These are phyloP conservation scores for Hypoxylon rubiginosum DNA, from an alignment of 2,329 filamentous ascomycete genomes.

Conservation along the genomic window DNA sequence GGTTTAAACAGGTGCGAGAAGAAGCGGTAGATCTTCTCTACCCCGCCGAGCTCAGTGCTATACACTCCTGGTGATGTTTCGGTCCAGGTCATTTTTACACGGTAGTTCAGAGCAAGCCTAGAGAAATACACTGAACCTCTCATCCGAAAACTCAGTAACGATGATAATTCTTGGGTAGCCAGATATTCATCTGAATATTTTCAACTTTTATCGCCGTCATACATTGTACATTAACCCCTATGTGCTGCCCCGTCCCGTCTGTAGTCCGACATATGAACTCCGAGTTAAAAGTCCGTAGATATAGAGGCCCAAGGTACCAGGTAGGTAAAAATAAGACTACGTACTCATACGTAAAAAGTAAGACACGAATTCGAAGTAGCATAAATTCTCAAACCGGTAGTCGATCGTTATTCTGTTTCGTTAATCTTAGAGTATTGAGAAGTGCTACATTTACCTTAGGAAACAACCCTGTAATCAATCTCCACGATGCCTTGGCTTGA, in stretches of 20 bases:
- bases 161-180: background rate
- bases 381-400: no score
- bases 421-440: background rate
- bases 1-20: constrained; percentile 9
- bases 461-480: background rate
- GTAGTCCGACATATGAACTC: constrained; percentile 5
- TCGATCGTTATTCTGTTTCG: background rate
- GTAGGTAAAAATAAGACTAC: no score
- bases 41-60: constrained; percentile 12
- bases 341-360: no score
- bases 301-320: background rate
- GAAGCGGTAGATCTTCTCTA: constrained; percentile 16
- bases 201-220: background rate
- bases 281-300: constrained; percentile 12
- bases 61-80: constrained; percentile 16
- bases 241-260: background rate
- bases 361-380: no score
- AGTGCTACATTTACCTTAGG: background rate
- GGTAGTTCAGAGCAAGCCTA: background rate
- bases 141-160: background rate
- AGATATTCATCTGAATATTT: background rate
- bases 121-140: background rate
- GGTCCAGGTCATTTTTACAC: constrained; percentile 9
- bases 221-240: background rate
- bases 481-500: constrained; percentile 18